Base-by-base conservation (phyloP, 2,329 filamentous ascomycete genomes). In the Ophiobolus disseminans region DNA sequence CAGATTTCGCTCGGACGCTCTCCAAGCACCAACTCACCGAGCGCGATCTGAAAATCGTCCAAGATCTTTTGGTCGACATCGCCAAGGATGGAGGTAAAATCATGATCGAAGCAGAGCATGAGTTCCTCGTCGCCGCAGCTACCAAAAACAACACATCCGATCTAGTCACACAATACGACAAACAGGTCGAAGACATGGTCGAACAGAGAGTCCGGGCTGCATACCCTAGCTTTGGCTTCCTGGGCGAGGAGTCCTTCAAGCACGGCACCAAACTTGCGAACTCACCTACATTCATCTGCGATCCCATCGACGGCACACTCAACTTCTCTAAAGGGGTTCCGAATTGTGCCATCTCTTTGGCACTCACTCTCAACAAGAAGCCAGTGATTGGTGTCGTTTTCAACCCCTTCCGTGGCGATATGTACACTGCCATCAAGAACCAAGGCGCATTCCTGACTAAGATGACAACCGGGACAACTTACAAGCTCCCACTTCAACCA, bases 161-260 rank as follows among this genome's bases (percentile, higher is more conserved):
- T 51, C 69, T 82, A 2, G 81, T 84, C 30, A 83, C 81, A 1
- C 75, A 79, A 48, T 82, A 80, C 48, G 81, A 84, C 65, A 77
- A 76, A 40, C 78, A 78, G 1, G 77, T 83, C 5, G 81, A 84
- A 54, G 69, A 67, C 1, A 79, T 80, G 75, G 77, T 82, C 17
- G 76, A 75, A 6, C 53, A 62, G 0, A 68, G 70, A 3, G 69
- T 83, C n/a, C 65, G 60, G 20, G 47, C 66, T 2, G 69, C 70
- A 45, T 82, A 80, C 48, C 81, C 81, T 0, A 30, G 68, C 23
- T 79, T 77, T 50, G 60, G 66, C 57, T 75, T 74, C 43, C 62
- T 73, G 0, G 72, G 72, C n/a, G 72, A 75, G 44, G 71, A 75
- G 48, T 65, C 66, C 0, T 67, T 60, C 55, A 69, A 67, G 38